Base-by-base conservation (phyloP, 208 protist genomes). In the Tritrichomonas musculus region DNA sequence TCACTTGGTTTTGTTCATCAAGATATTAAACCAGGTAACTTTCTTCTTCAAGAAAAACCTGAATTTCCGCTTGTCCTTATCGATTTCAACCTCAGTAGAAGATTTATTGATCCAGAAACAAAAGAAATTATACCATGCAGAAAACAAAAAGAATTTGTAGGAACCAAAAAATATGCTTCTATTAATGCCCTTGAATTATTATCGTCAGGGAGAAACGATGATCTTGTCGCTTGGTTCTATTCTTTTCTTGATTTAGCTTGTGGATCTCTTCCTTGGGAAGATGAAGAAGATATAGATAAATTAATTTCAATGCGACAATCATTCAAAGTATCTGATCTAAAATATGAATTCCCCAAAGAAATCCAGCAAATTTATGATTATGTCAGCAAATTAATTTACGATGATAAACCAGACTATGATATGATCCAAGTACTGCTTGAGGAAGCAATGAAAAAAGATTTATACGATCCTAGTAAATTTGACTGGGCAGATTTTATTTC, bases 1-100 rank as follows among this genome's bases (percentile, higher is more conserved):
- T 25, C 30, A 47, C 30, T 82, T 25, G 73, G 73, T 9, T 30
- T 82, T n/a, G 14, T 82, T 25, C 73, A 82, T 82, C n/a, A 41
- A 11, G 73, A 82, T 25, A 82, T 82, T 25, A 82, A 82, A 53
- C 73, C 73, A 22, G 73, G 73, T 30, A 82, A 82, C 41, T 82
- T 82, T 36, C 30, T 82, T n/a, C 20, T 82, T 82, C 33, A 41
- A 17, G 39, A 33, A 82, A 82, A 50, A n/a, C n/a, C 8, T 22
- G 1, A 20, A 49, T 82, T 50, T 53, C 73, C 73, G 0, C 2
- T 82, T 82, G 73, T 41, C 17, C 50, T 82, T n/a, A 82, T 82
- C 5, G 73, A 82, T 53, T 82, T 82, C 50, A 41, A 41, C 50
- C 30, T 82, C 11, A 82, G 73, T 82, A 4, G 73, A 33, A 4